Conservation (phyloP, 306 rosid genomes). For the Trifolium subterraneum region DNA sequence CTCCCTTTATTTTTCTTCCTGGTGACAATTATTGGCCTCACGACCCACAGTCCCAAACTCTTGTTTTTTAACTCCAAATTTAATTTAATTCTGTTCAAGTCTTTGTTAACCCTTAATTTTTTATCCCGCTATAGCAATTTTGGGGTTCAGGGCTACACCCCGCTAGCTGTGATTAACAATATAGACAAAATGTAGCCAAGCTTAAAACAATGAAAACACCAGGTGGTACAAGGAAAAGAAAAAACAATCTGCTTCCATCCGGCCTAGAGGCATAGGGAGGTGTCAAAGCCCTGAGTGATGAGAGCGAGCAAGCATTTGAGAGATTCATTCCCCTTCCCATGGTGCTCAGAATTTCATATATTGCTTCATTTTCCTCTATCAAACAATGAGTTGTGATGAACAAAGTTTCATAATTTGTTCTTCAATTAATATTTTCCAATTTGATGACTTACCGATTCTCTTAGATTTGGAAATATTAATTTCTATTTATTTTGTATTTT, state of each 20-base stretch:
- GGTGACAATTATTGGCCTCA: not conserved
- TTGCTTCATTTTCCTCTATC: constrained; percentile 1
- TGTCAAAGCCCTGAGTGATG: constrained; percentile 92
- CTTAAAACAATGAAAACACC: not conserved
- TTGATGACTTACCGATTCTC: not conserved
- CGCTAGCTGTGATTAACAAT: not conserved
- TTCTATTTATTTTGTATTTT: not conserved
- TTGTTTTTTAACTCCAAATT: no score
- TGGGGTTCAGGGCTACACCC: not conserved
- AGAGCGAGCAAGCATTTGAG: constrained; percentile 87
- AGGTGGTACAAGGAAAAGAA: not conserved
- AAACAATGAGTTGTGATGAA: constrained; percentile 13
- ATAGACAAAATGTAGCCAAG: not conserved
- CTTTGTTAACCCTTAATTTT: not conserved
- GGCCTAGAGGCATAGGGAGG: constrained; percentile 80
- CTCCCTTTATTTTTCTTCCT: not conserved
- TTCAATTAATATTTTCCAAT: not conserved
- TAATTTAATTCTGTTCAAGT: not conserved
- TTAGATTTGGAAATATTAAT: constrained; percentile 8
- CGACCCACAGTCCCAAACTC: not conserved
- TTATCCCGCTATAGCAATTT: not conserved
- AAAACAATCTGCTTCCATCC: constrained; percentile 56
- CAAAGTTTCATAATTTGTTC: constrained; percentile 12
- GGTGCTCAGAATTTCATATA: not conserved
- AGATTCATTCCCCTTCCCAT: constrained; percentile 72